Evolutionary conservation across 257 asterid species (phyloP).

Genomic region (Phtheirospermum japonicum): DNA sequence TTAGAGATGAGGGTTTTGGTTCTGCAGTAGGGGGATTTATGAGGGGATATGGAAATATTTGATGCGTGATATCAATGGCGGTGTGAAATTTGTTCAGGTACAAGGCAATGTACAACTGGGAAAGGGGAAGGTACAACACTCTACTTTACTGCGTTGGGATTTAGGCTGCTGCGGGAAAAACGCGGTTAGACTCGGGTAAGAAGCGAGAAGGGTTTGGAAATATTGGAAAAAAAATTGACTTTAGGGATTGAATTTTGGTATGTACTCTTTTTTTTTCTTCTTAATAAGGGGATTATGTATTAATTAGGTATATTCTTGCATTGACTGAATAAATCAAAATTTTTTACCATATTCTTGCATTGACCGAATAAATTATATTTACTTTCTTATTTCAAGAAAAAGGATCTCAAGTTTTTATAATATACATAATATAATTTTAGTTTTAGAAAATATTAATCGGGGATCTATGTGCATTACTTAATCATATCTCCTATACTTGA

Average conservation of each 20-base stretch:
- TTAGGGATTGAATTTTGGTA: too few relatives aligned
- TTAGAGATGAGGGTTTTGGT: not conserved
- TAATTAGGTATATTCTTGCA: too few relatives aligned
- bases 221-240: too few relatives aligned
- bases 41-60: constrained; percentile 15
- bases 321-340: too few relatives aligned
- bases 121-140: constrained; percentile 25
- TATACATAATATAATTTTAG: too few relatives aligned
- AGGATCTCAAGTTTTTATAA: too few relatives aligned
- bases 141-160: not conserved
- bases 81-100: constrained; percentile 31
- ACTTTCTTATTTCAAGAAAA: too few relatives aligned
- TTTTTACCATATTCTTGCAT: too few relatives aligned
- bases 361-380: too few relatives aligned
- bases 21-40: constrained; percentile 14
- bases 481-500: not conserved
- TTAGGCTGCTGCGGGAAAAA: not conserved
- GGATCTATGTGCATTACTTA: not conserved
- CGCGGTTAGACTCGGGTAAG: too few relatives aligned
- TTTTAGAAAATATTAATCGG: not conserved
- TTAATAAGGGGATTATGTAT: too few relatives aligned
- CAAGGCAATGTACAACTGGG: constrained; percentile 31
- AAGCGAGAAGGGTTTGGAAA: not conserved
- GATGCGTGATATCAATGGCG: constrained; percentile 26
- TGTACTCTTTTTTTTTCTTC: too few relatives aligned